Base-by-base conservation (phyloP, 768 basidiomycete species). In the Hygrophoropsis aurantiaca region DNA sequence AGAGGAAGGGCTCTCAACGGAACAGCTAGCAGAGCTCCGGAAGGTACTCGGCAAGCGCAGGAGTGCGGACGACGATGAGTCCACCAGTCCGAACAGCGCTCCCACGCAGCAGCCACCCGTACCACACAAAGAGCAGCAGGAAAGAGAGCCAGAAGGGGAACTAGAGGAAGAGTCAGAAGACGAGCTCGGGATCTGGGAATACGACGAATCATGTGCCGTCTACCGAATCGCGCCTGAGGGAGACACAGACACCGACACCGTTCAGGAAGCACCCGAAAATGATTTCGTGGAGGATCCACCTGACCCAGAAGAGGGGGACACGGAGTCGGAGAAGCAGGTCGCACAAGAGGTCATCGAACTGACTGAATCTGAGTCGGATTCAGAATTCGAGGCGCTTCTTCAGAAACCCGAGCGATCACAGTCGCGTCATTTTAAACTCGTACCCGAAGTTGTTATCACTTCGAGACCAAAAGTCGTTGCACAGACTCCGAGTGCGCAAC, bases 91-190 rank as follows among this genome's bases (percentile, higher is more conserved):
- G 54, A 51, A 25, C 40, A 24, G 9, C 56, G 56, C 16, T 54
- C 59, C n/a, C 50, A 47, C 42, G 16, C 16, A 8, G 24, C 23
- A 38, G 24, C 43, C 23, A 43, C 5, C 27, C 27, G 7, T 30
- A 13, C 27, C 7, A 13, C 27, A 6, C 11, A 11, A 26, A 11
- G 20, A 25, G 52, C 42, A 3, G 48, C 53, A 3, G 59, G 35
- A 27, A 18, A 25, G 26, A n/a, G n/a, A n/a, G n/a, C n/a, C n/a
- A n/a, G n/a, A n/a, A n/a, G n/a, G n/a, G n/a, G n/a, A n/a, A n/a
- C n/a, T n/a, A n/a, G 41, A 71, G 7, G 55, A 60, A 20, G 66
- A 68, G 20, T 73, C 77, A n/a, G 78, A 78, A 16, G 79, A 80
- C 47, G 79, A 80, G 54, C 65, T 78, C 7, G 70, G 57, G 9